Evolutionary conservation across 495 filamentous ascomycete genomes (phyloP).

Genomic region (Penicillium crystallinum): DNA sequence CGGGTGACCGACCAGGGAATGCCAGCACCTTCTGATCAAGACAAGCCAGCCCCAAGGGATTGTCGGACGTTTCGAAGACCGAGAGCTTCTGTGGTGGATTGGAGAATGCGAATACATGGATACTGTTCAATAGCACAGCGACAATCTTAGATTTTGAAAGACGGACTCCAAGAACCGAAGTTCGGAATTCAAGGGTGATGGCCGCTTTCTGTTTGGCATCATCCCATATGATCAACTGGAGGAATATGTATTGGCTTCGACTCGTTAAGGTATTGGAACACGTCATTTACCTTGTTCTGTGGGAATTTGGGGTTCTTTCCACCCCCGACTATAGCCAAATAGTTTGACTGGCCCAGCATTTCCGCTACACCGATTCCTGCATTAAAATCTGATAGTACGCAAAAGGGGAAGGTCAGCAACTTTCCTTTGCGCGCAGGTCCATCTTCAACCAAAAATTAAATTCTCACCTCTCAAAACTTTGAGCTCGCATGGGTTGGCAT

Average conservation of each 20-base stretch:
- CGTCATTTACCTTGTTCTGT: constrained; percentile 66
- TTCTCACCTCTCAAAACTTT: constrained; percentile 59
- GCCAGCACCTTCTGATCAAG: constrained; percentile 65
- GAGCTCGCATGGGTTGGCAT: constrained; percentile 69
- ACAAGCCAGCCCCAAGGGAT: constrained; percentile 75
- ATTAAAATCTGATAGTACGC: constrained; percentile 60
- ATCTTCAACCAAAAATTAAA: background rate
- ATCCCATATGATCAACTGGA: constrained; percentile 84
- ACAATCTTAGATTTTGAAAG: constrained; percentile 74
- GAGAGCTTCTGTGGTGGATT: constrained; percentile 67
- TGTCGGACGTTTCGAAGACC: constrained; percentile 82
- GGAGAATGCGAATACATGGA: constrained; percentile 80
- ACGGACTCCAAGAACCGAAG: constrained; percentile 71
- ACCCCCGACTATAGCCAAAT: constrained; percentile 84
- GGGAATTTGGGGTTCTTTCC: constrained; percentile 82
- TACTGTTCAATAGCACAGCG: constrained; percentile 73
- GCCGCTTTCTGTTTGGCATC: constrained; percentile 71
- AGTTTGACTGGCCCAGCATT: constrained; percentile 87
- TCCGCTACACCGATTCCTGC: constrained; percentile 77
- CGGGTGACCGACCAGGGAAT: constrained; percentile 78
- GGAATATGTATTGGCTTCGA: constrained; percentile 3
- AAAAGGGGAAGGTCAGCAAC: background rate
- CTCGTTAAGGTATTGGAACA: background rate
- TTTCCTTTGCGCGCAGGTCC: no score
- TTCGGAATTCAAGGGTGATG: constrained; percentile 67